Base-by-base conservation (phyloP, 495 filamentous ascomycete genomes). In the Aspergillus olivimuriae region DNA sequence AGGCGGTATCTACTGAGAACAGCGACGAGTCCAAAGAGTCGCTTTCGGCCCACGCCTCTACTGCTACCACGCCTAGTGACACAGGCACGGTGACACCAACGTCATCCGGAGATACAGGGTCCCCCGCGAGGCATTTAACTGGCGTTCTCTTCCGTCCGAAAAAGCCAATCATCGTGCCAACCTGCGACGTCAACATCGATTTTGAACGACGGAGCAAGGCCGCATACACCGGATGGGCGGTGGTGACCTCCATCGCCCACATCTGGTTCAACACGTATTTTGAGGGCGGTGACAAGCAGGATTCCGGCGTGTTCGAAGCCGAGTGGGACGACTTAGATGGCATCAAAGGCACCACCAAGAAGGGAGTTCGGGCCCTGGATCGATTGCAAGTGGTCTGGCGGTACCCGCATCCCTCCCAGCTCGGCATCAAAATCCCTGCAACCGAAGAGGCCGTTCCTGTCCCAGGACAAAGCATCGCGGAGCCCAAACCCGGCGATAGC, bases 251-350 rank as follows among this genome's bases (percentile, higher is more conserved):
- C 0, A 82, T 96, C 26, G 88, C 90, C 1, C 89, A 96, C 46
- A 85, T 95, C 22, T 98, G 92, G 92, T 94, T 95, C 67, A 98
- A 98, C 55, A 66, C 83, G 2, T 96, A 82, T 65, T 96, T 96
- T 48, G 92, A 97, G 65, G 89, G 89, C 10, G 76, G 81, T 47
- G 73, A 85, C 12, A 78, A 89, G 50, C 52, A 69, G 32, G 60
- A 68, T 40, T 72, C 71, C 0, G 80, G 80, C 19, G 72, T 82
- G 17, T 84, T 85, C 53, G 77, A 82, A 41, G 75, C 74, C 7
- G 65, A 71, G 3, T 86, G 81, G 81, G 80, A 83, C 3, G 70
- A 63, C 1, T 76, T 86, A 66, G 82, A 86, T 53, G 82, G 82
- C 1, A 77, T 86, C 47, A 95, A 94, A 58, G 90, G 92, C 1